Conservation (phyloP, 192 early-diverging fungal species). For the Linnemannia elongata region DNA sequence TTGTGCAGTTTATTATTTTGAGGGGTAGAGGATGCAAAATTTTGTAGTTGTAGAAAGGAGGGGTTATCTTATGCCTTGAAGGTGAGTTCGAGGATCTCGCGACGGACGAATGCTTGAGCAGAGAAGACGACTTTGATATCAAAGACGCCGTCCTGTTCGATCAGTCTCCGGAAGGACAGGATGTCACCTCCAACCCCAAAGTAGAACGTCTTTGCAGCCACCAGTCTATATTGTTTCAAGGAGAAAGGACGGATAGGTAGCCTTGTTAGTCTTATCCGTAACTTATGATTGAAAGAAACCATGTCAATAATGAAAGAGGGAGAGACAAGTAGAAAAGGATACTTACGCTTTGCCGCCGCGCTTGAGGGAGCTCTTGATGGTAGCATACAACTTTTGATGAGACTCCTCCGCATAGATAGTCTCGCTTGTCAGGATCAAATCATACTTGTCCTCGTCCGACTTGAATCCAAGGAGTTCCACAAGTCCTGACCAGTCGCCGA, state of each 20-base stretch:
- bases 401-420: constrained; percentile 82
- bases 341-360: constrained; percentile 63
- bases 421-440: constrained; percentile 82
- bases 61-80: constrained; percentile 25
- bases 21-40: not conserved
- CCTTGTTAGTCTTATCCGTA: not conserved
- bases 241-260: not conserved
- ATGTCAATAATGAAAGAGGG: not conserved
- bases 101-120: constrained; percentile 70
- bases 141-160: constrained; percentile 69
- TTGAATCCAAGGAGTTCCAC: constrained; percentile 60
- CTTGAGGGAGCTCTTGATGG: constrained; percentile 69
- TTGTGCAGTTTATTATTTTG: not conserved
- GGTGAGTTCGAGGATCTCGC: constrained; percentile 81
- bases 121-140: constrained; percentile 72
- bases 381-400: constrained; percentile 70
- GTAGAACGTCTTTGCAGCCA: constrained; percentile 94
- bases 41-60: not conserved
- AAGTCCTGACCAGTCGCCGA: constrained; percentile 77
- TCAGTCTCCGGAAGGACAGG: constrained; percentile 76
- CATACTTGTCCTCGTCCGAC: constrained; percentile 69
- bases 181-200: constrained; percentile 95
- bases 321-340: not conserved
- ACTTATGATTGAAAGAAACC: not conserved
- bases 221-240: constrained; percentile 62